phyloP scores from a whole-genome alignment of 1,284 basidiomycete species.

The Ceratobasidium sp. region DNA sequence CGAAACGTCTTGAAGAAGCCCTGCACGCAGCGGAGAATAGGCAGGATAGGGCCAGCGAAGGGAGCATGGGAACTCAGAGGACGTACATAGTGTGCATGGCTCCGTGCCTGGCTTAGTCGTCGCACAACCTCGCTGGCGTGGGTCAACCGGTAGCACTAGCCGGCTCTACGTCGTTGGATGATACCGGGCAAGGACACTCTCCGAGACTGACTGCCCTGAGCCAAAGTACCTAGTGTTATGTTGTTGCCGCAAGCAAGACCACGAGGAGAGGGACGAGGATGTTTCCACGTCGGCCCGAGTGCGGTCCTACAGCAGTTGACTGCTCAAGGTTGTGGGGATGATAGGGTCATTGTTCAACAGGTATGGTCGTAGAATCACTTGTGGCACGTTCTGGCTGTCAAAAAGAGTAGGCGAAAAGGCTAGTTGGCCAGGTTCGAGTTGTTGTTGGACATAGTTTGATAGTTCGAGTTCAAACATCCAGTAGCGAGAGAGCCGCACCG shows the following conservation, averaged over 20 bases:
- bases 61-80: conserved; percentile 1
- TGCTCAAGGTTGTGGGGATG: background rate
- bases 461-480: background rate
- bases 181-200: background rate
- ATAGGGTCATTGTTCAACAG: conserved; percentile 15
- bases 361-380: conserved; percentile 7
- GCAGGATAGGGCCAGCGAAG: conserved; percentile 51
- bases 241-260: conserved; percentile 1
- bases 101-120: conserved; percentile 26
- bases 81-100: conserved; percentile 5
- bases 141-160: conserved; percentile 5
- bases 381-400: conserved; percentile 6
- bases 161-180: background rate
- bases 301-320: conserved; percentile 18
- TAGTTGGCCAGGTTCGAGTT: background rate
- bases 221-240: conserved; percentile 10
- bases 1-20: conserved; percentile 93
- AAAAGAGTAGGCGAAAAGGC: background rate
- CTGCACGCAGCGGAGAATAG: conserved; percentile 79
- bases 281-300: background rate
- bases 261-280: conserved; percentile 14
- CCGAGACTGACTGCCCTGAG: conserved; percentile 14
- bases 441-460: background rate
- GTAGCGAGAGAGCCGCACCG: conserved; percentile 5
- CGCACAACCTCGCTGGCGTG: conserved; percentile 15